Conservation (phyloP, 2,329 filamentous ascomycete genomes). For the Xylariaceae sp. region DNA sequence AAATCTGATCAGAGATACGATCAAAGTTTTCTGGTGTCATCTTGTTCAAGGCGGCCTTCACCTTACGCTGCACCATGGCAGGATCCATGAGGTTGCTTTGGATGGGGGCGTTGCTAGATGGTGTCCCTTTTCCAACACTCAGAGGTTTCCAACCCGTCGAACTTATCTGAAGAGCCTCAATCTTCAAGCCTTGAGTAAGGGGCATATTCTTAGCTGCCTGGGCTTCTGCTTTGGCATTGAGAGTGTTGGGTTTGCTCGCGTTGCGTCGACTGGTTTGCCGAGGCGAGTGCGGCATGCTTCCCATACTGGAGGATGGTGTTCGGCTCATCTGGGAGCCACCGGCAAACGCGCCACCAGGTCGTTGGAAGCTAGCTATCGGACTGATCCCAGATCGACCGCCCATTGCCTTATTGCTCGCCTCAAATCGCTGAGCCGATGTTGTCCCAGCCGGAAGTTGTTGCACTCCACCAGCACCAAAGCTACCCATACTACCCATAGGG, state of each 20-base stretch:
- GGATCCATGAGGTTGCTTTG: conserved; percentile 66
- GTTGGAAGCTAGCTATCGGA: conserved; percentile 57
- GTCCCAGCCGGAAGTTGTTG: conserved; percentile 63
- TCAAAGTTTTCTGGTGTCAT: conserved; percentile 98
- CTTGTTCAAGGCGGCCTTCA: conserved; percentile 98
- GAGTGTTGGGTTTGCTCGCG: conserved; percentile 61
- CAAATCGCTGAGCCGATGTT: conserved; percentile 74
- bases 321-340: conserved; percentile 61
- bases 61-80: conserved; percentile 94
- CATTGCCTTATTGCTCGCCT: conserved; percentile 52
- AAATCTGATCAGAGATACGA: conserved; percentile 79
- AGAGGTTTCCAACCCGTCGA: conserved; percentile 85
- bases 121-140: conserved; percentile 53
- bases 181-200: conserved; percentile 74
- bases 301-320: conserved; percentile 56
- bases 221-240: conserved; percentile 54
- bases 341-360: conserved; percentile 61
- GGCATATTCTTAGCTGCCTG: conserved; percentile 85
- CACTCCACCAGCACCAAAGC: conserved; percentile 50
- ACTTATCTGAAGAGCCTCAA: conserved; percentile 73
- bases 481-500: conserved; percentile 75
- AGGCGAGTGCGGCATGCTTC: conserved; percentile 64
- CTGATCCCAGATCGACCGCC: conserved; percentile 45
- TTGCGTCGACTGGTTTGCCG: conserved; percentile 62
- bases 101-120: conserved; percentile 41